Base-by-base conservation (phyloP, 306 rosid species). In the Phaseolus lunatus region DNA sequence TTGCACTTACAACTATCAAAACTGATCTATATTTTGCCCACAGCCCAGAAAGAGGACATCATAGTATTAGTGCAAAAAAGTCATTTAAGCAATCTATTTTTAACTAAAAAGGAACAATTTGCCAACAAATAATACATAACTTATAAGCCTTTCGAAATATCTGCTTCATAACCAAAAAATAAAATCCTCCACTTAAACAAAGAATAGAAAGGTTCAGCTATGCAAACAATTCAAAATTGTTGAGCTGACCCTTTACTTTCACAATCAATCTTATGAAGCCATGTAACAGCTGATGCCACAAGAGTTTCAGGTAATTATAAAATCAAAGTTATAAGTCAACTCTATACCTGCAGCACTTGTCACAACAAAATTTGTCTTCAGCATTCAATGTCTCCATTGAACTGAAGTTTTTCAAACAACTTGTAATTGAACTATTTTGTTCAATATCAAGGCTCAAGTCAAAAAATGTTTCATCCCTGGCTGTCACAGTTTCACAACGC, bases 361-460 rank as follows among this genome's bases (percentile, higher is more conserved):
- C 98, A 47, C 98, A 92, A 83, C 90, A 92, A 69, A 95, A 95
- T 73, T 93, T 95, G 88, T 95, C 98, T 88, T 95, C 98, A 0
- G 98, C 98, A 81, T 92, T 95, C 89, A 95, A 70, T 5, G 98
- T 95, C 83, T 95, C 98, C 0, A 97, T 95, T 3, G 97, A 95
- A 70, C 98, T 95, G 91, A 95, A 95, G 85, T 95, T 95, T 86
- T 95, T 95, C 90, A 95, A 87, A 78, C 98, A 95, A 87, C 98
- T 90, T 63, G 98, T 95, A 82, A 95, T 92, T 56, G 98, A 95
- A 85, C 96, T 90, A 82, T 95, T 95, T 85, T 95, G 98, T 41
- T 92, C 98, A 73, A 95, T 95, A 78, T 95, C 98, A 44, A 95
- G 97, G 90, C 98, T 95, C 87, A 95, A 84, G 86, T 95, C 98